Conservation (phyloP, 2,329 filamentous ascomycete genomes). For the Botryosphaeria dothidea region DNA sequence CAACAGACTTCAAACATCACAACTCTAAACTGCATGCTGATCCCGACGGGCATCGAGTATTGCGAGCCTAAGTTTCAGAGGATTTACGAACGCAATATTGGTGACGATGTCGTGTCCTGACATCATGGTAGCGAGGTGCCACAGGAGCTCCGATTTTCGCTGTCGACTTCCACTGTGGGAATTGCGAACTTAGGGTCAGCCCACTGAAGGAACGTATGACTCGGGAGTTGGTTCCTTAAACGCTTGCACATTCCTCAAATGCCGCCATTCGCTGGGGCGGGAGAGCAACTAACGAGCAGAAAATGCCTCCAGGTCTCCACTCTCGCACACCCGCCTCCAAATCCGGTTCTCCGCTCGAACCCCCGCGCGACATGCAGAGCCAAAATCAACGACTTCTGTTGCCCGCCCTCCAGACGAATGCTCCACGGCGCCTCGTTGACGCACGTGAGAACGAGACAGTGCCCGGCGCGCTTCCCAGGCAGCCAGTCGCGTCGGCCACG, state of each 20-base stretch:
- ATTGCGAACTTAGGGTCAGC: conserved; percentile 6
- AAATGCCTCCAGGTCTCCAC: background rate
- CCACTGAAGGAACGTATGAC: background rate
- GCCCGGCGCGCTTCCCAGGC: background rate
- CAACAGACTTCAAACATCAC: background rate
- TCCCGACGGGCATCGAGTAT: background rate
- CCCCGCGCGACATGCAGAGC: background rate
- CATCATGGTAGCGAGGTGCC: background rate
- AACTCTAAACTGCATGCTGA: background rate
- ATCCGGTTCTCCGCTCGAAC: background rate
- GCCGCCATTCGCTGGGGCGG: background rate
- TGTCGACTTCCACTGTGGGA: background rate
- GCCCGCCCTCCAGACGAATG: background rate
- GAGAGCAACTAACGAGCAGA: background rate
- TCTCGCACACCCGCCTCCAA: too few relatives aligned
- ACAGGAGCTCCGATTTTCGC: background rate
- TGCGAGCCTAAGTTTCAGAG: background rate
- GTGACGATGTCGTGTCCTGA: conserved; percentile 7
- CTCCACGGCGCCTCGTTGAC: background rate
- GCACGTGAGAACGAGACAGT: conserved; percentile 2
- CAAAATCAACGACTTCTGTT: conserved; percentile 5
- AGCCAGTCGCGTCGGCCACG: conserved; percentile 19
- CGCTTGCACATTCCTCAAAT: background rate
- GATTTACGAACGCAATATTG: background rate
- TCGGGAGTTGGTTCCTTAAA: background rate